Base-by-base conservation (phyloP, 2,329 filamentous ascomycete genomes). In the Fusarium sp. region DNA sequence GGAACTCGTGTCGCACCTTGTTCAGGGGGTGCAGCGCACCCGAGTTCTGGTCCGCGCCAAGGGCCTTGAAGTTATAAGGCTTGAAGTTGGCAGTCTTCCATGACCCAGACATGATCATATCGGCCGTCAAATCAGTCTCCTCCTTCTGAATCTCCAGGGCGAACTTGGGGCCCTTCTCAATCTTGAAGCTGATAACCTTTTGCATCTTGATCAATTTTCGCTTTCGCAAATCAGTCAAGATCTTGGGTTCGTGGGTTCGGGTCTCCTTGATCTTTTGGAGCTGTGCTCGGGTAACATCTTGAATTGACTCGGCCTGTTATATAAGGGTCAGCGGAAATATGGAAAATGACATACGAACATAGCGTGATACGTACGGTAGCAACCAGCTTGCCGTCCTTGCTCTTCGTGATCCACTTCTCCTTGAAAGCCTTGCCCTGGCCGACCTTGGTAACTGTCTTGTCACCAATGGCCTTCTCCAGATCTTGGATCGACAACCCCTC, bases 401-500 rank as follows among this genome's bases (percentile, higher is more conserved):
- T 84, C 77, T 86, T 88, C 11, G 77, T 74, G 61, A 90, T 89
- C 88, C 87, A 90, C 73, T 88, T 89, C 76, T 88, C 84, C 73
- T 86, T 96, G 81, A 98, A 97, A 31, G 94, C 94, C 79, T 95
- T 96, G 70, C 93, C 93, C 75, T 95, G 90, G n/a, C 95, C 95
- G 58, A 97, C 82, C 79, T 92, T 94, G 45, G 88, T 83, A 39
- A 86, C 88, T 43, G 80, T 87, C 75, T 91, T 91, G 75, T 90
- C 87, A 52, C 90, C 89, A 64, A 94, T 87, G 50, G 80, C 80
- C 73, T 80, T 80, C 77, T 89, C 84, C 53, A 93, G 80, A 66
- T 94, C 91, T 64, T 84, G 80, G 57, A 98, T 89, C 65, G 90
- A 90, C 75, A 97, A 82, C 19, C 93, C 93, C 72, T 94, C 92